Base-by-base conservation (phyloP, 352 stramenopile species). In the Plasmopara halstedii region DNA sequence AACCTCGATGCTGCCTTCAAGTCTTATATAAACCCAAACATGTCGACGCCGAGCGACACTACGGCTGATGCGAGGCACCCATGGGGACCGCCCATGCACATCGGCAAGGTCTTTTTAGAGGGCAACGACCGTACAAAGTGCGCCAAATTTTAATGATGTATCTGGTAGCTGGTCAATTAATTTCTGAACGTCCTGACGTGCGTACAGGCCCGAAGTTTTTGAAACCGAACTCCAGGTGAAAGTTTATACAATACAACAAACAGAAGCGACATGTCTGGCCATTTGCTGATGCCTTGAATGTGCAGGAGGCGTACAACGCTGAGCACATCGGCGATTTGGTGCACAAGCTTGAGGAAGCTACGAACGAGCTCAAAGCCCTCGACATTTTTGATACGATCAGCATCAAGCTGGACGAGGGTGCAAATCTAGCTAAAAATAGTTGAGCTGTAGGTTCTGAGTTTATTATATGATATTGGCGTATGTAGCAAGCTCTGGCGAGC, bases 101-200 rank as follows among this genome's bases (percentile, higher is more conserved):
- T 94, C 50, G 67, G 65, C 46, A 90, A 94, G 60, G 80, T 94
- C 37, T 86, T 84, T 50, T 81, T 94, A 51, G 83, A 87, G 61
- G 83, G 83, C 34, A 94, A 92, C 60, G 78, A 90, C 35, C 77
- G 83, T 53, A 92, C 83, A 38, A 92, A 85, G 83, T 91, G 42
- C 33, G 66, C 58, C 7, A 31, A 2, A 33, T 21, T 54, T 21
- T 34, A 7, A n/a, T 20, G 26, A 3, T 45, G 4, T 62, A 21
- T 33, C 17, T 3, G 0, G 9, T 5, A 34, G 38, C 14, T 44
- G n/a, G 10, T 42, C 18, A 4, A 4, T 37, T 36, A 56, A 45
- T 61, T 31, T 20, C 1, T 42, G 13, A 42, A 45, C 13, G 5
- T 47, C 34, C 11, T 42, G 40, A 29, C 13, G 20, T 56, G 14